Evolutionary conservation across 176 grass and related monocot species (phyloP), one percentile per base, ranked within the genome.

Genomic region (Carex myosuroides): DNA sequence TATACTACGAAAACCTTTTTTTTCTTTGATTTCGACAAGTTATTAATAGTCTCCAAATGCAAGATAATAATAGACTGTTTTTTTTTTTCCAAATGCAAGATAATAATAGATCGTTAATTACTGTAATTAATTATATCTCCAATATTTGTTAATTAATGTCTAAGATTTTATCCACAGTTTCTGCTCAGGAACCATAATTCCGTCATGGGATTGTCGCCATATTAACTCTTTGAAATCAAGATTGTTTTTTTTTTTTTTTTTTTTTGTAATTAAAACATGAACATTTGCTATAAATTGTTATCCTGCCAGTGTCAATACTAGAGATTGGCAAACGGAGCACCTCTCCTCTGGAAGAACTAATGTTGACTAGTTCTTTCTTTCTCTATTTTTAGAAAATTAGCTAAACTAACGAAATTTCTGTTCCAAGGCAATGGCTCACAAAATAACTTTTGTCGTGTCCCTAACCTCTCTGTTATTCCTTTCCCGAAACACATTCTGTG

Each of bases 301-400:
- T 42, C 72, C 2, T 16, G 24, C 26, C 50, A 55, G 24, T 6
- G 1, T 77, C 6, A 13, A 13, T 50, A 39, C 8, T 72, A 44
- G 7, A 46, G 16, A 71, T 21, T 48, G 10, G 24, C 24, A 77
- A 14, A 55, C 24, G 16, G 5, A 50, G 39, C 41, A 20, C 21
- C 70, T 75, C 70, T 75, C 20, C 10, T 75, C 42, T 75, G 44
- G 21, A 75, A 52, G 46, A 44, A 53, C 3, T 50, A 1, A 53
- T 53, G 70, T 26, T 52, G 63, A 66, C 13, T 66, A 16, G 12
- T 50, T 53, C 50, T 80, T 11, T 10, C 77, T 60, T 60, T 7
- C 24, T 61, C 57, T 81, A 81, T 63, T 61, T 81, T 64, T 63
- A 81, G 79, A 42, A 81, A 81, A 63, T 13, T 81, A 81, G 59